Percentiles rank a stretch among this genome's conserved stretches.
Evolutionary conservation across 148 eudicot species (phyloP).

Genomic region (Fagopyrum tataricum): DNA sequence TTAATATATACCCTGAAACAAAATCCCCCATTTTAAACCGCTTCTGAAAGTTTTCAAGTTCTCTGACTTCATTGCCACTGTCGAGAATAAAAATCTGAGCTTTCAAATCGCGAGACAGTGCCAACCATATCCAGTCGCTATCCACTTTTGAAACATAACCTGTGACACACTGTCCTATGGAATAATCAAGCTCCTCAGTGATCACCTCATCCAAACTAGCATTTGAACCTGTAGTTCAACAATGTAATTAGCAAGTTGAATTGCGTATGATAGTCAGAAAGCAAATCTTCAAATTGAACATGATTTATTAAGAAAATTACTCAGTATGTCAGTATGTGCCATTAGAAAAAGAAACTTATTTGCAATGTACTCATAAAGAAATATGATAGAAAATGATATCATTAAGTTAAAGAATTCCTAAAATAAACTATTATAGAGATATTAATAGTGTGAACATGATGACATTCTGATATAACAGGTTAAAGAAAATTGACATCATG

Average conservation of each 20-base stretch:
- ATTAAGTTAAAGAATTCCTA: not conserved
- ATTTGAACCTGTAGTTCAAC: constrained; percentile 27
- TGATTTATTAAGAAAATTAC: not conserved
- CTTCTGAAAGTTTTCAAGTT: constrained; percentile 59
- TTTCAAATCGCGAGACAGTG: constrained; percentile 58
- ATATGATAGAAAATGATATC: not conserved
- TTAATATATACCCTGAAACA: constrained; percentile 53
- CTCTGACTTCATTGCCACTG: constrained; percentile 59
- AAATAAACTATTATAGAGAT: not conserved
- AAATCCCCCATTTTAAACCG: constrained; percentile 50
- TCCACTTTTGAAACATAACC: constrained; percentile 89
- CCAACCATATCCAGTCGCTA: constrained; percentile 80
- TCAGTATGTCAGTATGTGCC: not conserved
- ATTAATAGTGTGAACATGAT: not conserved
- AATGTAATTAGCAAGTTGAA: not conserved
- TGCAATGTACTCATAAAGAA: not conserved
- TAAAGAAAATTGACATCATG: not conserved
- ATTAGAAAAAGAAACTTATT: not conserved
- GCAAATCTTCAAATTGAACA: not conserved
- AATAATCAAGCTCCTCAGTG: constrained; percentile 44
- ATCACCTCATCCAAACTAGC: constrained; percentile 19
- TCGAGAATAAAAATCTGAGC: constrained; percentile 80
- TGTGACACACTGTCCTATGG: constrained; percentile 53
- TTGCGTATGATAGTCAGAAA: not conserved
- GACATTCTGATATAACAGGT: not conserved